Conservation (phyloP, 148 eudicot species). For the Agrostemma githago region DNA sequence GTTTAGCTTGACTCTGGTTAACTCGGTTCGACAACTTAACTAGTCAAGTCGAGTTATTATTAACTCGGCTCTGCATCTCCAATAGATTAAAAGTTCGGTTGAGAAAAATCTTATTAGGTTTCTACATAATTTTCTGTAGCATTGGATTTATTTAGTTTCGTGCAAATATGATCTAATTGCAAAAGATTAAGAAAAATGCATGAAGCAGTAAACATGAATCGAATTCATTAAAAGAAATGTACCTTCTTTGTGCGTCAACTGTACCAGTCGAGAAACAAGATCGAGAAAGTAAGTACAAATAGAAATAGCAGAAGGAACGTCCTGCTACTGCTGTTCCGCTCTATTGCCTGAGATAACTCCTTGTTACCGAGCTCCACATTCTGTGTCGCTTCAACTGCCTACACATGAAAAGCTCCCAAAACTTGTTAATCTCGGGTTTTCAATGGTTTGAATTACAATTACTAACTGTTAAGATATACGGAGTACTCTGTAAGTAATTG, state of each 20-base stretch:
- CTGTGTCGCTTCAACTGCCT: constrained; percentile 91
- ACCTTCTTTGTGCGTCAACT: constrained; percentile 33
- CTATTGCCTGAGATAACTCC: constrained; percentile 81
- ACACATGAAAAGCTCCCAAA: constrained; percentile 7
- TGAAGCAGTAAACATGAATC: too few relatives aligned
- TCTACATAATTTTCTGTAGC: background rate
- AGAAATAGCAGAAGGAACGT: constrained; percentile 81
- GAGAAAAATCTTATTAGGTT: background rate
- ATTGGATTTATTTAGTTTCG: background rate
- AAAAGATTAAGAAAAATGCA: background rate
- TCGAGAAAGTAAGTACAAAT: constrained; percentile 67
- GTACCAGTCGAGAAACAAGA: constrained; percentile 93
- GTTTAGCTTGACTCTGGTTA: too few relatives aligned
- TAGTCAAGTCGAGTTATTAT: too few relatives aligned
- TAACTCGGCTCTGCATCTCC: too few relatives aligned
- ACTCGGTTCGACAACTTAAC: too few relatives aligned
- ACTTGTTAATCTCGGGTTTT: background rate
- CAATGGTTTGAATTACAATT: background rate
- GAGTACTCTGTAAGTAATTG: background rate
- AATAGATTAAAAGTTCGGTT: background rate
- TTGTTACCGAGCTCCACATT: constrained; percentile 89
- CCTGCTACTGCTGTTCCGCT: constrained; percentile 85
- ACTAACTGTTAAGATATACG: background rate
- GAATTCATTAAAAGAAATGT: background rate
- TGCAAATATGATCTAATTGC: background rate